Conservation (phyloP, 192 early-diverging fungal genomes). For the Coemansia sp. region DNA sequence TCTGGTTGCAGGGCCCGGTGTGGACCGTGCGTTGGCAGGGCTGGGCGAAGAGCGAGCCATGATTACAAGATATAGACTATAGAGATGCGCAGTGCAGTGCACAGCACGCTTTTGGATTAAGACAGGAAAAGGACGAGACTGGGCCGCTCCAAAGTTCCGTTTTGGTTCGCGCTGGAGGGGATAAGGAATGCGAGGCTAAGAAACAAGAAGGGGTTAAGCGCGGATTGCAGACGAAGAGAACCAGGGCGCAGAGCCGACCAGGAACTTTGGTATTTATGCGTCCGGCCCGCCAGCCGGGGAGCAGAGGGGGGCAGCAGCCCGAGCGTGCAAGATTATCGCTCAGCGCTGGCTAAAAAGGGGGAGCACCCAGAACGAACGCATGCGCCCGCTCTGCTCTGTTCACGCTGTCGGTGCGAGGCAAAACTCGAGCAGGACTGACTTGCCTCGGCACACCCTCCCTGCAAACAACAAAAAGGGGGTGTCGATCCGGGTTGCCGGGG, state of each 20-base stretch:
- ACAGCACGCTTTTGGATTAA: conserved; percentile 5
- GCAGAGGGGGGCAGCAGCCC: conserved; percentile 31
- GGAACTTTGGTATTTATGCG: conserved; percentile 51
- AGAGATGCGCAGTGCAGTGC: conserved; percentile 7
- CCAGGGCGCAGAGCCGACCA: conserved; percentile 15
- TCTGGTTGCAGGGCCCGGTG: conserved; percentile 24
- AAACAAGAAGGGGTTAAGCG: conserved; percentile 4
- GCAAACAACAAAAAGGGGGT: conserved; percentile 18
- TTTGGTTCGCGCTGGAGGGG: conserved; percentile 6
- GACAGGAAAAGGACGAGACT: neutral
- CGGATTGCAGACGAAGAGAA: conserved; percentile 9
- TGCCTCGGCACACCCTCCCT: conserved; percentile 15
- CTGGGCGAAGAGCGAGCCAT: conserved; percentile 33
- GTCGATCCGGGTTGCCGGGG: conserved; percentile 18
- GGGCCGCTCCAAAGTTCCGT: neutral
- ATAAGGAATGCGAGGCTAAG: conserved; percentile 7
- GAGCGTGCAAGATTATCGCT: conserved; percentile 53
- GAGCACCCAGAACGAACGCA: conserved; percentile 5
- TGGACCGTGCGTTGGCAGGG: conserved; percentile 23
- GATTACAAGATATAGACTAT: neutral
- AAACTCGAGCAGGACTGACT: conserved; percentile 17
- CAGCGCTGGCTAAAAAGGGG: conserved; percentile 20
- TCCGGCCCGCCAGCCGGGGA: conserved; percentile 27
- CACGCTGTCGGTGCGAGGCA: conserved; percentile 34
- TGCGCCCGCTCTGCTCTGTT: conserved; percentile 9